Evolutionary conservation across 768 basidiomycete species (phyloP).

Genomic region (Phylloporus sp.): DNA sequence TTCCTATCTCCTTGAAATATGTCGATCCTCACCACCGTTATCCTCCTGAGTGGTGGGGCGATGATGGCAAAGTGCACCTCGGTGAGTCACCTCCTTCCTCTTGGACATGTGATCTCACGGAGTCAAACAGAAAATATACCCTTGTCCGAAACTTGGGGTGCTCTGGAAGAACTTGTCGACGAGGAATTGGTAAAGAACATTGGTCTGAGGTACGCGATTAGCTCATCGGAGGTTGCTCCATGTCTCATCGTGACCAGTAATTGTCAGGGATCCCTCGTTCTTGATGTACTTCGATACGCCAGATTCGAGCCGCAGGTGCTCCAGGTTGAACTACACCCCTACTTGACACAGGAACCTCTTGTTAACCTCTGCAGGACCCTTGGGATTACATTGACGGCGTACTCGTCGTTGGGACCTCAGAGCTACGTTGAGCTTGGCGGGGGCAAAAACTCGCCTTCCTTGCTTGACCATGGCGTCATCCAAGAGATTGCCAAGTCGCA

Average conservation of each 20-base stretch:
- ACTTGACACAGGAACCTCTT: conserved; percentile 47
- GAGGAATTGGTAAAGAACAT: conserved; percentile 72
- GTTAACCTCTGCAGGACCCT: conserved; percentile 41
- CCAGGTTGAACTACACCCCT: conserved; percentile 60
- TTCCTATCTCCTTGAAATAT: conserved; percentile 79
- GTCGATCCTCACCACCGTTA: conserved; percentile 74
- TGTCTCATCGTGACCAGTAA: conserved; percentile 45
- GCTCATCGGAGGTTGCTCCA: neutral
- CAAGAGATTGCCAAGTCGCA: conserved; percentile 44
- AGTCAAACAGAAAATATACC: conserved; percentile 52
- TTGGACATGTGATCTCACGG: neutral
- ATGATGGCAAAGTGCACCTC: conserved; percentile 65
- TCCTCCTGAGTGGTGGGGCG: conserved; percentile 80
- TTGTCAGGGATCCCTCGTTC: conserved; percentile 64
- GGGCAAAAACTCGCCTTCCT: conserved; percentile 46
- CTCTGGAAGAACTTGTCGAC: conserved; percentile 77
- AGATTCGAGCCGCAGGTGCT: conserved; percentile 55
- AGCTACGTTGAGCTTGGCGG: conserved; percentile 64
- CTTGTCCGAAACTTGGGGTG: conserved; percentile 79
- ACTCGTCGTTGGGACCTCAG: conserved; percentile 53
- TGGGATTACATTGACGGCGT: conserved; percentile 51
- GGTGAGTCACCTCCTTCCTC: conserved; percentile 37
- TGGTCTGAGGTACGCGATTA: conserved; percentile 55
- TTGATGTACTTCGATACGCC: conserved; percentile 79
- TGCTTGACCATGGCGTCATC: conserved; percentile 51